Conservation (phyloP, 225 moss, liverwort and hornwort genomes). For the Polytrichum commune region DNA sequence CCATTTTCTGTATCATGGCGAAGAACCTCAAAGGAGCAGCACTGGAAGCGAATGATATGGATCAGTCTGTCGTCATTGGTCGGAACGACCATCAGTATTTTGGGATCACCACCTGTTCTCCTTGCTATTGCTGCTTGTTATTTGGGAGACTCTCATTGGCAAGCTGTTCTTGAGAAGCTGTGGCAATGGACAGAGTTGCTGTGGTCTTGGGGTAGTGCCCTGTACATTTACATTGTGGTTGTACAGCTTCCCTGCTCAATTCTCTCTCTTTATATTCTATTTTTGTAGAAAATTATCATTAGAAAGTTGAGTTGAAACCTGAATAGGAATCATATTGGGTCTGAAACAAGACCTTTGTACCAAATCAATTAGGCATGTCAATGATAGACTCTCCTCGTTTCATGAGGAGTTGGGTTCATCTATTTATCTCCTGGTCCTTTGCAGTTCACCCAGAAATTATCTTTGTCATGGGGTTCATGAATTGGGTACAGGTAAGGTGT, state of each 20-base stretch:
- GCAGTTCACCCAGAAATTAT: no score
- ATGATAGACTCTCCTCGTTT: conserved; percentile 6
- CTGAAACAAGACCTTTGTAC: conserved; percentile 32
- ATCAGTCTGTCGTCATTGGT: conserved; percentile 11
- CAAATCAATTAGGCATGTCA: conserved; percentile 12
- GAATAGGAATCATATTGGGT: conserved; percentile 5
- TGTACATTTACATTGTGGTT: conserved; percentile 65
- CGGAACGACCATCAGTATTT: conserved; percentile 36
- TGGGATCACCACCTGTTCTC: conserved; percentile 64
- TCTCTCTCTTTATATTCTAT: conserved; percentile 64
- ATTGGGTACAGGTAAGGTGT: no score
- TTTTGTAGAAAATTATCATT: conserved; percentile 26
- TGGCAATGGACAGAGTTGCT: conserved; percentile 78
- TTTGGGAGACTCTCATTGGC: conserved; percentile 36
- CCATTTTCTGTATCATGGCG: conserved; percentile 51
- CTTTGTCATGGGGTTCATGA: no score
- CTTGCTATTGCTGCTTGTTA: conserved; percentile 33
- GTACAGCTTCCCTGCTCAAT: conserved; percentile 84
- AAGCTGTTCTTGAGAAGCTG: conserved; percentile 40
- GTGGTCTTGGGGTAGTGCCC: conserved; percentile 74
- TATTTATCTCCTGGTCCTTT: no score
- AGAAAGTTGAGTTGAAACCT: neutral
- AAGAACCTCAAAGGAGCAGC: conserved; percentile 13
- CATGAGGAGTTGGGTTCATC: no score
- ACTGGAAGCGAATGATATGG: conserved; percentile 17